These are phyloP conservation scores for Eucalyptus tenuipes DNA, from an alignment of 345 rosid genomes.

Conservation along the genomic window DNA sequence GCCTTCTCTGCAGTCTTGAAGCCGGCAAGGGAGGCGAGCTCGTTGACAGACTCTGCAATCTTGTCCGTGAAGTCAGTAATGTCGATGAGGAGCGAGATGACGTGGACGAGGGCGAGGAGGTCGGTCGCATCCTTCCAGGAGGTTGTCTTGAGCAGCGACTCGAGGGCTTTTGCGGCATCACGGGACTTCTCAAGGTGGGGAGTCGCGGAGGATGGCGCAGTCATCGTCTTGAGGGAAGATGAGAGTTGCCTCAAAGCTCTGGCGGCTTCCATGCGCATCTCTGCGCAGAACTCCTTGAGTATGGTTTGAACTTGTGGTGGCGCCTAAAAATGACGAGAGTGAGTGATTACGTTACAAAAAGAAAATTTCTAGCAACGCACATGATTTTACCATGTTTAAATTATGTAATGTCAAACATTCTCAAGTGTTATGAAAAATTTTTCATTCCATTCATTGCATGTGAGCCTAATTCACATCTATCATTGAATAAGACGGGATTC, in stretches of 20 bases:
- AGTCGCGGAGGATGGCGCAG: constrained; percentile 10
- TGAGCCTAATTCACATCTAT: background rate
- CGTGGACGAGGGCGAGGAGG: constrained; percentile 19
- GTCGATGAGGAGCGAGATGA: constrained; percentile 41
- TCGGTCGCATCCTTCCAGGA: constrained; percentile 22
- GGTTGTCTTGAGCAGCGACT: constrained; percentile 29
- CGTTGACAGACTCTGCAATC: constrained; percentile 36
- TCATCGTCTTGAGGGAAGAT: constrained; percentile 32
- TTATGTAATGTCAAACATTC: no score
- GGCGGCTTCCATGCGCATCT: constrained; percentile 35
- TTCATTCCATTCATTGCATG: background rate
- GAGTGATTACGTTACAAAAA: background rate
- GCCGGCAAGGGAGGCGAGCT: constrained; percentile 36
- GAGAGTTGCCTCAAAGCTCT: constrained; percentile 46
- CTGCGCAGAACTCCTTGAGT: constrained; percentile 30
- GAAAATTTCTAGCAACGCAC: background rate
- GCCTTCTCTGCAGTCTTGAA: constrained; percentile 5
- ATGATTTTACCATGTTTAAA: background rate
- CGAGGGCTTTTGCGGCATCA: constrained; percentile 17
- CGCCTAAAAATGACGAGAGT: constrained; percentile 12
- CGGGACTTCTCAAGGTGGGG: constrained; percentile 29
- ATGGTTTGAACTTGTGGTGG: constrained; percentile 13
- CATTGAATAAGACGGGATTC: background rate
- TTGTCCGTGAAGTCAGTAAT: constrained; percentile 29
- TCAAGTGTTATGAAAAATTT: background rate